These are phyloP conservation scores for Umbelopsis isabellina DNA, from an alignment of 192 early-diverging fungal species.

Conservation along the genomic window DNA sequence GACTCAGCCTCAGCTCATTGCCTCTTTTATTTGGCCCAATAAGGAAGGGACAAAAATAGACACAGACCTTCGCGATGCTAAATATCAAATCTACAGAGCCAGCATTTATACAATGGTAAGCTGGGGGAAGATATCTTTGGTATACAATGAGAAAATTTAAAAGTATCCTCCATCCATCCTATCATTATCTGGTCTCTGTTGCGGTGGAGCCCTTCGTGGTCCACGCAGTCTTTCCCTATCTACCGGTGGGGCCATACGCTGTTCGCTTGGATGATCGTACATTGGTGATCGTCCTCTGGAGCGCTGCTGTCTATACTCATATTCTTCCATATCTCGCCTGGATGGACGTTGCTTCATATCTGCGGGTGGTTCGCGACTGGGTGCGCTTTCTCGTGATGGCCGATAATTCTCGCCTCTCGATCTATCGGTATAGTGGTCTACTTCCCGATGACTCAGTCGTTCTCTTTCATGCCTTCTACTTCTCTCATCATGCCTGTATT, in stretches of 20 bases:
- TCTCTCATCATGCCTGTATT: constrained; percentile 7
- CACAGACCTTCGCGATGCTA: background rate
- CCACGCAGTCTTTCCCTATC: constrained; percentile 8
- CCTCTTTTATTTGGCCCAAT: constrained; percentile 2
- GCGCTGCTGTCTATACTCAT: background rate
- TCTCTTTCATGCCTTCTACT: constrained; percentile 6
- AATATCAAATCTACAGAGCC: background rate
- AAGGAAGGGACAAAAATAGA: constrained; percentile 4
- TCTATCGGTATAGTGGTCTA: background rate
- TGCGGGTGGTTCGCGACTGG: background rate
- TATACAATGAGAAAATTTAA: constrained; percentile 19
- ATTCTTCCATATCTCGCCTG: background rate
- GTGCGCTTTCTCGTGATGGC: background rate
- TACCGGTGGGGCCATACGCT: background rate
- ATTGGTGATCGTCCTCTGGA: constrained; percentile 3
- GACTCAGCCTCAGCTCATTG: constrained; percentile 15
- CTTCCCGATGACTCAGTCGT: background rate
- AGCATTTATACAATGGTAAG: background rate
- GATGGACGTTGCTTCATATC: background rate
- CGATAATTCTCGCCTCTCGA: background rate
- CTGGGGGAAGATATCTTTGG: background rate
- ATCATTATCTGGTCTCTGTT: constrained; percentile 4
- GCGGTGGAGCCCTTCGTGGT: background rate
- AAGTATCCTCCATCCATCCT: constrained; percentile 15
- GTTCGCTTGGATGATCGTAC: background rate